Evolutionary conservation across 306 rosid species (phyloP).

Genomic region (Castanea crenata): DNA sequence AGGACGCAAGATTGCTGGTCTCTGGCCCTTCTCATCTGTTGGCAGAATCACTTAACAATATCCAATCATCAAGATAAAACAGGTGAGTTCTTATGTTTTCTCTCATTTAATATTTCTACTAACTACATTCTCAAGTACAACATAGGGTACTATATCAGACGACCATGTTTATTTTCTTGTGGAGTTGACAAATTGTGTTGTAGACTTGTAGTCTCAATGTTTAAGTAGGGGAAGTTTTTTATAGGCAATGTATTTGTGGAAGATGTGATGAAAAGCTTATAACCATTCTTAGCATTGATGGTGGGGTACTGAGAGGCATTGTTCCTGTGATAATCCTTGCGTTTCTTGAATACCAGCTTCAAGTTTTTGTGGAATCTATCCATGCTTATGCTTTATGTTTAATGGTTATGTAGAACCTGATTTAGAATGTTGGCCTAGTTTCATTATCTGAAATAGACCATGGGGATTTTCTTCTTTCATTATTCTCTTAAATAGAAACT

Average conservation of each 20-base stretch:
- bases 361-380: background rate
- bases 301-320: constrained; percentile 8
- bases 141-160: background rate
- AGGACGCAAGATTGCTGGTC: background rate
- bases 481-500: too few species aligned
- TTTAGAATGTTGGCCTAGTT: too few species aligned
- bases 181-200: background rate
- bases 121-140: background rate
- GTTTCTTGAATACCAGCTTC: background rate
- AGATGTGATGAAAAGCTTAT: background rate
- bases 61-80: background rate
- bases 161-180: background rate
- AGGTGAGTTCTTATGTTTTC: background rate
- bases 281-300: background rate
- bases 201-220: background rate
- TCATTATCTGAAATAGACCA: too few species aligned
- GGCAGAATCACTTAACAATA: background rate
- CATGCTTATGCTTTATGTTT: background rate
- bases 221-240: background rate
- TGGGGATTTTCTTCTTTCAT: too few species aligned
- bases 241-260: background rate
- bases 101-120: background rate
- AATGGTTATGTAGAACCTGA: too few species aligned
- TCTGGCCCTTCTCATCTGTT: background rate
- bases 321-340: background rate